These are phyloP conservation scores for Azolla pinnata DNA, from an alignment of 75 land plant genomes.

Conservation along the genomic window DNA sequence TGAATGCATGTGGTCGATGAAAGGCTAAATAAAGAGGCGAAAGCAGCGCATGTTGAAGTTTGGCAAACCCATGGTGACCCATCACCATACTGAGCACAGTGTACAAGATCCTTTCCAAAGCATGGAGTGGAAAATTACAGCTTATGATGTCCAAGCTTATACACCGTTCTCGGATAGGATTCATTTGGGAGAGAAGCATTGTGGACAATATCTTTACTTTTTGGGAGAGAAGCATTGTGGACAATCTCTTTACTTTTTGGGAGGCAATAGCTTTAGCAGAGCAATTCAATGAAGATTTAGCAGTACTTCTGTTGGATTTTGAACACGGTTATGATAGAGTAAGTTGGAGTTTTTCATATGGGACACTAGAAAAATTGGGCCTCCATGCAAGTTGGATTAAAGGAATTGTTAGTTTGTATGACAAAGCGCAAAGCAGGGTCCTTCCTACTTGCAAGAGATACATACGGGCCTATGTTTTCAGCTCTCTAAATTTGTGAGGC, in stretches of 20 bases:
- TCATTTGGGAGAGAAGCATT: conserved; percentile 3
- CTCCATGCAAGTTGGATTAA: neutral
- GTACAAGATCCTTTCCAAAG: conserved; percentile 11
- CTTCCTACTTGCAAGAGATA: neutral
- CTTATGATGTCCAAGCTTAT: neutral
- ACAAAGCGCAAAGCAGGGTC: neutral
- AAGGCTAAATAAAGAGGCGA: too few relatives aligned
- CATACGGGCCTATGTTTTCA: neutral
- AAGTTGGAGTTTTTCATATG: neutral
- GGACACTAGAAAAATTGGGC: neutral
- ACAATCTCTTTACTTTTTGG: conserved; percentile 3
- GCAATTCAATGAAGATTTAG: neutral
- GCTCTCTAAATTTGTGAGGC: neutral
- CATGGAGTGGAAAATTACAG: neutral
- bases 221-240: conserved; percentile 4
- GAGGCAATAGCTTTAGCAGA: neutral
- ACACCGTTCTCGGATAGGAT: conserved; percentile 2
- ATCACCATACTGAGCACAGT: conserved; percentile 5
- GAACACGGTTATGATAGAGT: too few relatives aligned
- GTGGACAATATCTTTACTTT: conserved; percentile 8
- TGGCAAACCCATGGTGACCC: neutral
- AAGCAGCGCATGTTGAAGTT: neutral
- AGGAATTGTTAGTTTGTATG: neutral
- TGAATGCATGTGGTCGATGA: too few relatives aligned
- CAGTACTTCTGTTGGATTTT: too few relatives aligned